These are phyloP conservation scores for Teunomyces stri DNA, from an alignment of 805 yeast genomes.

Conservation along the genomic window DNA sequence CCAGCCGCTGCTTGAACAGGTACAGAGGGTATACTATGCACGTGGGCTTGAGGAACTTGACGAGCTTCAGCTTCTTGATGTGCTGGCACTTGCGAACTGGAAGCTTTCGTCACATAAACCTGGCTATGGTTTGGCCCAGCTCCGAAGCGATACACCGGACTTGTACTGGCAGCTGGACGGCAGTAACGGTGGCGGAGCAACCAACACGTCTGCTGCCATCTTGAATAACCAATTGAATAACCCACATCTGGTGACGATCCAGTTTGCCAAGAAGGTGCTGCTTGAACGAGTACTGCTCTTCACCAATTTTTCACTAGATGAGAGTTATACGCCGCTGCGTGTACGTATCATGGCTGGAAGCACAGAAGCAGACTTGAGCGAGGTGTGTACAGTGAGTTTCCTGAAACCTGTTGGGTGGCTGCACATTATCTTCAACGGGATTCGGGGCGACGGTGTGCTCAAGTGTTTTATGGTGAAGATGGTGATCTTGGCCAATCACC, in stretches of 20 bases:
- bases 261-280: slow-evolving; percentile 73
- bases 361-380: slow-evolving; percentile 66
- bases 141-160: slow-evolving; percentile 69
- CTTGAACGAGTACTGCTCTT: slow-evolving; percentile 68
- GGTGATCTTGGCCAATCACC: slow-evolving; percentile 73
- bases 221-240: slow-evolving; percentile 45
- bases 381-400: slow-evolving; percentile 59
- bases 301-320: slow-evolving; percentile 71
- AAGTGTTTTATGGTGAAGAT: slow-evolving; percentile 67
- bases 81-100: slow-evolving; percentile 84
- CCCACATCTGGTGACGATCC: slow-evolving; percentile 80
- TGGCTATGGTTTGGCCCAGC: slow-evolving; percentile 68
- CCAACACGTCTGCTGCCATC: slow-evolving; percentile 21
- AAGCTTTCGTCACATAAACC: slow-evolving; percentile 71
- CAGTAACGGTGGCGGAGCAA: slow-evolving; percentile 29
- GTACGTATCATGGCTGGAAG: slow-evolving; percentile 68
- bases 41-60: slow-evolving; percentile 58
- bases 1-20: slow-evolving; percentile 40
- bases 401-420: slow-evolving; percentile 79
- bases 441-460: slow-evolving; percentile 53
- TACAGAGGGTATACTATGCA: slow-evolving; percentile 37
- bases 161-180: slow-evolving; percentile 97
- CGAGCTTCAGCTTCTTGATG: slow-evolving; percentile 59
- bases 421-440: slow-evolving; percentile 56
- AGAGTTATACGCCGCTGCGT: slow-evolving; percentile 85